A percentile compares a stretch with the other conserved stretches of the same genome.
Evolutionary conservation across 352 stramenopile species (phyloP).

Genomic region (Phytophthora pisi): DNA sequence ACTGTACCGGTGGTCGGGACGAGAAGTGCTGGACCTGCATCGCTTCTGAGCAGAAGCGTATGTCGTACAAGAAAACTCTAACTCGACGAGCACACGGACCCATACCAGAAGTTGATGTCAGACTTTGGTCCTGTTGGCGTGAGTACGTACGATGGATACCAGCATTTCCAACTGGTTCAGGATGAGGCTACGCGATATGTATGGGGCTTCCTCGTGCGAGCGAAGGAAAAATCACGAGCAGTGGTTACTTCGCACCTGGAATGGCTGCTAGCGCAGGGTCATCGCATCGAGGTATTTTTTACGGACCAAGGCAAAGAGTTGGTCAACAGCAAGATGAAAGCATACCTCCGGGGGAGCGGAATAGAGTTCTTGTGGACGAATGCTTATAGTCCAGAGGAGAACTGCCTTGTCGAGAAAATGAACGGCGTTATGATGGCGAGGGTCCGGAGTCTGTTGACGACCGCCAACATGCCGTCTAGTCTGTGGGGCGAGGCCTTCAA

Average conservation of each 20-base stretch:
- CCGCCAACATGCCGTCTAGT: not conserved
- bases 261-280: constrained; percentile 1
- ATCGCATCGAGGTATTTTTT: constrained; percentile 1
- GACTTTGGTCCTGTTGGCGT: constrained; percentile 1
- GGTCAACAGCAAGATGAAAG: not conserved
- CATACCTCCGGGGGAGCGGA: not conserved
- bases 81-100: constrained; percentile 1
- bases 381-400: constrained; percentile 15
- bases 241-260: not conserved
- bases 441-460: not conserved
- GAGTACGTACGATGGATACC: not conserved
- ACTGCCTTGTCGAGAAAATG: constrained; percentile 13
- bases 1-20: no score
- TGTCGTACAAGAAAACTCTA: not conserved
- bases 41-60: not conserved
- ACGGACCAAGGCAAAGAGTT: not conserved
- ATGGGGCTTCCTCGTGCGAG: not conserved
- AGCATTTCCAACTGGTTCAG: constrained; percentile 1
- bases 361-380: constrained; percentile 8
- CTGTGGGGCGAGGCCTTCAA: constrained; percentile 11
- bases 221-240: not conserved
- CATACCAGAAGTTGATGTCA: constrained; percentile 13
- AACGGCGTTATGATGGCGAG: constrained; percentile 1
- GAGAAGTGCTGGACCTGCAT: no score
- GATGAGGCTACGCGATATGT: constrained; percentile 9